Evolutionary conservation across 73 alveolate genomes (phyloP).

Genomic region (Uronychia setigera): DNA sequence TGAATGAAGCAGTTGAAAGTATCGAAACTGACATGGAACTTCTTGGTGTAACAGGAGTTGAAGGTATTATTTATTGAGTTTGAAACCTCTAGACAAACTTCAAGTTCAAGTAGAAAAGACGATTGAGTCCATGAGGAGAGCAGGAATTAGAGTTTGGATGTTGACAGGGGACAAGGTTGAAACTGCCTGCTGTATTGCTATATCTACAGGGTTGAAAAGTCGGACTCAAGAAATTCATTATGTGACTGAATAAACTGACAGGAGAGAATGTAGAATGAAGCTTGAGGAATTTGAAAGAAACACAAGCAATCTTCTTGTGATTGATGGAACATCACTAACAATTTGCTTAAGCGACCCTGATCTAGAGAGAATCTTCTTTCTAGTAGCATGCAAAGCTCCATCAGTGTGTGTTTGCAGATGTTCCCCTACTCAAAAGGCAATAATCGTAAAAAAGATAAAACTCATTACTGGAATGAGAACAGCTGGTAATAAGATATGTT

Average conservation of each 20-base stretch:
- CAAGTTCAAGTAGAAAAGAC: conserved; percentile 87
- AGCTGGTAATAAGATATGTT: conserved; percentile 34
- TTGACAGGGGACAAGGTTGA: conserved; percentile 96
- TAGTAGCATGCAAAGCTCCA: conserved; percentile 70
- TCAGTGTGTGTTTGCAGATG: conserved; percentile 90
- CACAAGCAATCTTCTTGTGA: conserved; percentile 38
- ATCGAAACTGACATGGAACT: conserved; percentile 90
- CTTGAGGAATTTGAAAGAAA: conserved; percentile 24
- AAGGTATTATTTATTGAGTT: conserved; percentile 49
- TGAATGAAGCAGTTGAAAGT: conserved; percentile 68
- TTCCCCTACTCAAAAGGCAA: conserved; percentile 95
- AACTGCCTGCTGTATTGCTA: conserved; percentile 95
- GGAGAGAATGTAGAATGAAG: not conserved
- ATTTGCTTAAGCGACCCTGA: not conserved
- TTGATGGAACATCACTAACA: conserved; percentile 39
- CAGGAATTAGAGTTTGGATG: conserved; percentile 95
- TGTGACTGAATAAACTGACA: conserved; percentile 31
- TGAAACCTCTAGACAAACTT: conserved; percentile 50
- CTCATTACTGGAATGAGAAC: conserved; percentile 74
- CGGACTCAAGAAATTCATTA: conserved; percentile 25
- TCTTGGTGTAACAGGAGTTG: conserved; percentile 94
- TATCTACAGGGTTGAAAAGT: conserved; percentile 71
- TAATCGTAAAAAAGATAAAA: conserved; percentile 80
- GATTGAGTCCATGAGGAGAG: conserved; percentile 86
- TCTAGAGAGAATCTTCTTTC: conserved; percentile 63